phyloP scores from a whole-genome alignment of 805 yeast species.

The Ogataea ganodermae region DNA sequence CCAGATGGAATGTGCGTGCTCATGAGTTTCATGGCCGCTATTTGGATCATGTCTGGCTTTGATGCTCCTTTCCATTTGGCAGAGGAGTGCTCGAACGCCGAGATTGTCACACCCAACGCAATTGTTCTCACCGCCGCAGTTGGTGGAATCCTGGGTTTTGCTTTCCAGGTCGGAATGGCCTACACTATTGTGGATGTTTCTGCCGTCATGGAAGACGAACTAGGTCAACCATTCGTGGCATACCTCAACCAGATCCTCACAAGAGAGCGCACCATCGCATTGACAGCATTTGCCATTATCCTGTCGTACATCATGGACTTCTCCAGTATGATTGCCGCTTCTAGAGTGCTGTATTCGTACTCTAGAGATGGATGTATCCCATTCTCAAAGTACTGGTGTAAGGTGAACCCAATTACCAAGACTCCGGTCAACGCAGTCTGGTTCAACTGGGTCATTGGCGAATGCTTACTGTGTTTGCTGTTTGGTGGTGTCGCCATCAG shows the following conservation, averaged over 20 bases:
- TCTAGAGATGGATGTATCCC: constrained; percentile 72
- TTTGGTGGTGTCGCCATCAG: constrained; percentile 67
- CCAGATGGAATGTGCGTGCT: constrained; percentile 62
- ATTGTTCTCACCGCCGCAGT: constrained; percentile 57
- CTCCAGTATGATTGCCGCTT: constrained; percentile 64
- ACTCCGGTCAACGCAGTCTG: constrained; percentile 70
- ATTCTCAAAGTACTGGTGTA: constrained; percentile 48
- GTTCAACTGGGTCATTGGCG: constrained; percentile 56
- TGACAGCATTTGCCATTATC: constrained; percentile 46
- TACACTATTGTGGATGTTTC: constrained; percentile 57
- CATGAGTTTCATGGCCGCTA: constrained; percentile 60
- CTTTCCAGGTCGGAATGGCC: constrained; percentile 60
- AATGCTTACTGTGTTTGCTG: constrained; percentile 56
- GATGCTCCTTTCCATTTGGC: constrained; percentile 75
- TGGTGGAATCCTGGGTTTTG: constrained; percentile 59
- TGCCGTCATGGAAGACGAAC: constrained; percentile 46
- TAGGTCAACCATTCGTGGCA: constrained; percentile 63
- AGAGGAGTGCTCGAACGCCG: constrained; percentile 71
- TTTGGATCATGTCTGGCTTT: constrained; percentile 75
- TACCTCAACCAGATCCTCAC: constrained; percentile 52
- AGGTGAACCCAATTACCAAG: constrained; percentile 51
- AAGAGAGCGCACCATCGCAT: constrained; percentile 42
- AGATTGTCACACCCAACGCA: constrained; percentile 66
- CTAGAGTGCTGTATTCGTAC: constrained; percentile 67
- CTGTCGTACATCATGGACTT: constrained; percentile 53